These are phyloP conservation scores for Prunus padus DNA, from an alignment of 306 rosid species.

Conservation along the genomic window DNA sequence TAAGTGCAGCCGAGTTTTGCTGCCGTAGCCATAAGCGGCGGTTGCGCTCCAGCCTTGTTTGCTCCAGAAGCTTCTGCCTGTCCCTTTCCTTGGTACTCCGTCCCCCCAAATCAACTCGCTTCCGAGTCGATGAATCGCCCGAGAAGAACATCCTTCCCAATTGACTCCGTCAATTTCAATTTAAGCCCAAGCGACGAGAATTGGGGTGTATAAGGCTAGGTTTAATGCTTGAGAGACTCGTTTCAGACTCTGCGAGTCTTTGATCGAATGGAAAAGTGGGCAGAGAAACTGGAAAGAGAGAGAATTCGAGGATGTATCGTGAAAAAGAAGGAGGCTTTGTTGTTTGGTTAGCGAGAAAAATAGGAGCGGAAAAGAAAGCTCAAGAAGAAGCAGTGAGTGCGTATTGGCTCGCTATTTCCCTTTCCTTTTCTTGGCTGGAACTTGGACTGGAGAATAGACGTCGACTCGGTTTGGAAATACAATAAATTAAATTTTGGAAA, in stretches of 20 bases:
- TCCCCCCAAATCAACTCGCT: constrained; percentile 96
- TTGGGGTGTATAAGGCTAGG: not conserved
- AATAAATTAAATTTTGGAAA: not conserved
- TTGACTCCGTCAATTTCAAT: constrained; percentile 26
- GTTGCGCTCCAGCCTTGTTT: constrained; percentile 82
- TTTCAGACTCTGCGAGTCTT: not conserved
- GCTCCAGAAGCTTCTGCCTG: constrained; percentile 84
- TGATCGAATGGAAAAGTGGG: not conserved
- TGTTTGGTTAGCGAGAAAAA: constrained; percentile 4
- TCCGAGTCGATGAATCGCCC: constrained; percentile 89
- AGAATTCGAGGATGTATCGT: not conserved
- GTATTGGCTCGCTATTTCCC: not conserved
- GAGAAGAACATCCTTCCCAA: constrained; percentile 67
- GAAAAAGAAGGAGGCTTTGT: not conserved
- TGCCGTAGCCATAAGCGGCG: constrained; percentile 61
- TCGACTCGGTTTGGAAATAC: not conserved
- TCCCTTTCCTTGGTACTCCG: constrained; percentile 89
- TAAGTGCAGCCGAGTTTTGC: constrained; percentile 70
- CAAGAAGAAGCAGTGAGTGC: not conserved
- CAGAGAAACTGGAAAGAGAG: not conserved
- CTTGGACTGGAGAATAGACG: not conserved
- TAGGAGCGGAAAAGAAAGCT: not conserved
- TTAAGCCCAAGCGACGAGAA: constrained; percentile 19
- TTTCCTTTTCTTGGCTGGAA: not conserved
- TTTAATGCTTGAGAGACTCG: not conserved